A percentile compares a stretch with the other conserved stretches of the same genome.
phyloP scores from a whole-genome alignment of 176 grass and related monocot species.

The Eleusine indica region DNA sequence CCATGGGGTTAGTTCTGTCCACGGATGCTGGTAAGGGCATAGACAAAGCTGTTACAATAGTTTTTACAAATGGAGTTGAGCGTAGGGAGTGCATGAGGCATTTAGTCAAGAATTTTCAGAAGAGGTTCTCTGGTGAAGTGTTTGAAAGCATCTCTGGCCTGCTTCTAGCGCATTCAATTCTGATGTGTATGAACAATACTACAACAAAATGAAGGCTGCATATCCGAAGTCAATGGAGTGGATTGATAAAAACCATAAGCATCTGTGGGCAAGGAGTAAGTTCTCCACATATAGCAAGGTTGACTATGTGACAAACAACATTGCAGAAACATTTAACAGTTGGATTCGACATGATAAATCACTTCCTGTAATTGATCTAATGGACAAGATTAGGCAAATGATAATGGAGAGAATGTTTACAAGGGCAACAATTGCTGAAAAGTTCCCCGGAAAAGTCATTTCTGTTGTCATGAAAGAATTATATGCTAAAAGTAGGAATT shows the following conservation, averaged over 20 bases:
- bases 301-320: background rate
- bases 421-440: background rate
- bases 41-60: background rate
- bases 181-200: background rate
- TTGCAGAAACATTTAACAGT: background rate
- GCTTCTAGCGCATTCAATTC: background rate
- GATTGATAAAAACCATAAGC: background rate
- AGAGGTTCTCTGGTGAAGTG: background rate
- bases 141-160: background rate
- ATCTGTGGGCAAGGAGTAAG: background rate
- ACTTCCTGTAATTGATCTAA: background rate
- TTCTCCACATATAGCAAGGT: background rate
- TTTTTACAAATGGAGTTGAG: background rate
- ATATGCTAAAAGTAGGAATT: background rate
- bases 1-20: background rate
- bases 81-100: background rate
- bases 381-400: background rate
- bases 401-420: background rate
- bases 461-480: background rate
- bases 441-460: background rate
- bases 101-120: background rate
- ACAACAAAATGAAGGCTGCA: background rate
- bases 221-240: background rate
- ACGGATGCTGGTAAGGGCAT: background rate
- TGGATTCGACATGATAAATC: background rate